phyloP scores from a whole-genome alignment of 495 filamentous ascomycete species.

The Pseudomonodictys pantanalensis region DNA sequence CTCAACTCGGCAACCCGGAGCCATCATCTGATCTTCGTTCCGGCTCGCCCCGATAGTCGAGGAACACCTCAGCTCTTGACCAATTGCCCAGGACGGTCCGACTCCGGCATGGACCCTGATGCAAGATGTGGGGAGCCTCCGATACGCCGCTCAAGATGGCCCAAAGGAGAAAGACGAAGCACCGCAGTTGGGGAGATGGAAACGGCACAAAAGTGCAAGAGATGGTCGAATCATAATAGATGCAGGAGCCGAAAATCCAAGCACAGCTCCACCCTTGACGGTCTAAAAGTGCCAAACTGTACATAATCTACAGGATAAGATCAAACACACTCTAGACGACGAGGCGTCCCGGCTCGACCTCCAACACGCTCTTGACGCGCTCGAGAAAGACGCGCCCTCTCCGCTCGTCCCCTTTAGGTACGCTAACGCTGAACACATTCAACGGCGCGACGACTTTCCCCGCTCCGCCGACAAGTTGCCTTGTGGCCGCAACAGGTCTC shows the following conservation, averaged over 20 bases:
- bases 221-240: neutral
- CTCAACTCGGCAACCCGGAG: too few species aligned
- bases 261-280: neutral
- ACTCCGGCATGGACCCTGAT: too few species aligned
- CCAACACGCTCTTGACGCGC: constrained; percentile 75
- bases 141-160: too few species aligned
- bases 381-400: constrained; percentile 77
- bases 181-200: too few species aligned
- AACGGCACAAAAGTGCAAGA: neutral
- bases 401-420: constrained; percentile 72
- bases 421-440: constrained; percentile 78
- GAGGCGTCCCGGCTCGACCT: constrained; percentile 75
- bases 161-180: too few species aligned
- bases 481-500: constrained; percentile 35
- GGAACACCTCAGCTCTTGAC: too few species aligned
- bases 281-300: constrained; percentile 6
- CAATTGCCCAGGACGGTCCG: too few species aligned
- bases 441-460: constrained; percentile 46
- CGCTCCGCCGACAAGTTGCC: constrained; percentile 35
- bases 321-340: constrained; percentile 50
- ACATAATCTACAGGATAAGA: constrained; percentile 14
- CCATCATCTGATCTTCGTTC: too few species aligned
- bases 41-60: too few species aligned
- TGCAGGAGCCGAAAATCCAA: neutral
- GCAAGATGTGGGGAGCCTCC: too few species aligned